Evolutionary conservation across 2,329 filamentous ascomycete species (phyloP), one percentile per base, ranked within the genome.

Genomic region (Apiospora phragmitis): DNA sequence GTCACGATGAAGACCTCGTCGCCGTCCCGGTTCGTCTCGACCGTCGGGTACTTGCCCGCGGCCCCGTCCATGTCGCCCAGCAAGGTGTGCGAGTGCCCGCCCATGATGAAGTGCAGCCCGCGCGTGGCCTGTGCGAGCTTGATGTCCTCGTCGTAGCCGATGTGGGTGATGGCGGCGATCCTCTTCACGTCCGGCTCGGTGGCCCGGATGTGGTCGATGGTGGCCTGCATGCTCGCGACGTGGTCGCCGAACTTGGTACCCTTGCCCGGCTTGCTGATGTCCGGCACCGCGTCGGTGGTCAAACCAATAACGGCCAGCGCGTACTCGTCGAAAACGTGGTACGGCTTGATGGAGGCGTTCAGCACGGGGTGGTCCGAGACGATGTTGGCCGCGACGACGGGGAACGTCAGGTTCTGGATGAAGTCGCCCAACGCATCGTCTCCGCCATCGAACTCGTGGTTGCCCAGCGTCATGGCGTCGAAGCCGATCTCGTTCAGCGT

Each of bases 1-100:
- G 89, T 91, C 24, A 92, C 90, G 75, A 92, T 86, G 76, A 92
- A 92, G 67, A 92, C 90, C 75, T 92, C 90, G 43, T 92, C 87
- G 62, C 89, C 90, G 67, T 89, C 86, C 72, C 84, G 79, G 77
- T 92, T 91, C 38, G 86, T 80, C 68, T 86, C 85, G 68, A 92
- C 88, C 18, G 90, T 92, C 1, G 90, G 90, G 76, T 92, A 92
- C 11, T 86, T 83, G 43, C 90, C 90, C 74, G 85, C 82, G 18
- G 89, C 86, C 32, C 83, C 84, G n/a, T 83, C 78, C 82, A 90
- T 87, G 75, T 88, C 83, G 68, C 90, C 90, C 1, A 92, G 84
- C 0, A 87, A 87, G 0, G 85, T 87, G 75, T 79, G 78, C 16
- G 76, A 79, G 72, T 79, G 78, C 11, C 77, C 78, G 38, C 78